Evolutionary conservation across 371 early-diverging fungal species (phyloP).

Genomic region (Haplosporangium sp.): DNA sequence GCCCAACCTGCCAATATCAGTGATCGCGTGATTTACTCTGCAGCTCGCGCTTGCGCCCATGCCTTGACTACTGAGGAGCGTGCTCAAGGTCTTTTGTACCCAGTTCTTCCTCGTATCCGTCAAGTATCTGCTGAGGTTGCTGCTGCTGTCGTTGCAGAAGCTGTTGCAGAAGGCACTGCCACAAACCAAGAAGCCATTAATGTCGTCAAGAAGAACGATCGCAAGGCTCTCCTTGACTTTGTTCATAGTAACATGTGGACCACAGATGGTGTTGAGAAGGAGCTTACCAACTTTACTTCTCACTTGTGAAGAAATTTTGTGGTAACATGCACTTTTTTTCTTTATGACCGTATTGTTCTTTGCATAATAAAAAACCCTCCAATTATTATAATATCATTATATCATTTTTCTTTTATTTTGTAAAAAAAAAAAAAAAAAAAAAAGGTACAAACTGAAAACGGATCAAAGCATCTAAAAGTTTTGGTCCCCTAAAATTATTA

Average conservation of each 20-base stretch:
- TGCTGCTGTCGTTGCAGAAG: slow-evolving; percentile 78
- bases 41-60: slow-evolving; percentile 85
- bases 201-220: slow-evolving; percentile 45
- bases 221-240: slow-evolving; percentile 45
- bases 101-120: slow-evolving; percentile 85
- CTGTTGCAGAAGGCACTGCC: slow-evolving; percentile 71
- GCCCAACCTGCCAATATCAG: slow-evolving; percentile 77
- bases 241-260: slow-evolving; percentile 67
- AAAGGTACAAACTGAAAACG: too few species aligned
- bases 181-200: slow-evolving; percentile 52
- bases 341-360: not conserved
- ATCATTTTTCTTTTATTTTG: too few species aligned
- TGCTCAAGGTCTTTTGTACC: slow-evolving; percentile 78
- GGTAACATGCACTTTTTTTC: not conserved
- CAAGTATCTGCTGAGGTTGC: slow-evolving; percentile 83
- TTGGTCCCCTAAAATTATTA: too few species aligned
- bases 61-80: slow-evolving; percentile 78
- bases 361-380: not conserved
- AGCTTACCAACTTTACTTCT: slow-evolving; percentile 34
- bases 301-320: slow-evolving; percentile 32
- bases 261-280: slow-evolving; percentile 44
- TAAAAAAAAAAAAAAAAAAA: too few species aligned
- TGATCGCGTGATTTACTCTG: slow-evolving; percentile 83
- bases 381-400: not conserved
- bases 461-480: too few species aligned